phyloP scores from a whole-genome alignment of 2,329 filamentous ascomycete species.

The Colletotrichum sp. region DNA sequence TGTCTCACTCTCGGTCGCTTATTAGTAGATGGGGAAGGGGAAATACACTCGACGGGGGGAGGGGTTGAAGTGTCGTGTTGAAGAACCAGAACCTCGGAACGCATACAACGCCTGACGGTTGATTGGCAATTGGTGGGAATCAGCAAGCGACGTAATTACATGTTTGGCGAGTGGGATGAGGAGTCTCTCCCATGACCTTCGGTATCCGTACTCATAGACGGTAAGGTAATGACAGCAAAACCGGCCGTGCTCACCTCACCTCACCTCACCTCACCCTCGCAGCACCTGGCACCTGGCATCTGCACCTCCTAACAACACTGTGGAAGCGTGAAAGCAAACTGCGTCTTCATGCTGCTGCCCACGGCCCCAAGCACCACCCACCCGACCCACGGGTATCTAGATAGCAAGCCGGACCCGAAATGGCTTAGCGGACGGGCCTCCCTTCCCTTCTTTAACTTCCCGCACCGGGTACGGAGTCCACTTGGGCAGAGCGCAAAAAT shows the following conservation, averaged over 20 bases:
- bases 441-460: not conserved
- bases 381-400: not conserved
- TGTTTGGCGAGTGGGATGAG: not conserved
- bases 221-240: not conserved
- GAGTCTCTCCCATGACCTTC: not conserved
- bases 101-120: not conserved
- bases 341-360: not conserved
- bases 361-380: not conserved
- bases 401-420: constrained; percentile 12
- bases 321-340: not conserved
- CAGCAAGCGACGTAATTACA: not conserved
- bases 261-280: not conserved
- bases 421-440: constrained; percentile 12
- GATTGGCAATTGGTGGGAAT: not conserved
- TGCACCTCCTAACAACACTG: not conserved
- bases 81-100: constrained; percentile 21
- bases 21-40: not conserved
- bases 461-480: constrained; percentile 5
- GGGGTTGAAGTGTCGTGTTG: not conserved
- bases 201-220: not conserved
- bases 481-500: not conserved
- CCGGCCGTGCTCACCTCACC: not conserved
- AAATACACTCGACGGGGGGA: not conserved
- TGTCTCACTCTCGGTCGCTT: not conserved
- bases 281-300: not conserved